phyloP scores from a whole-genome alignment of 1,284 basidiomycete genomes.

The Chondrostereum purpureum region DNA sequence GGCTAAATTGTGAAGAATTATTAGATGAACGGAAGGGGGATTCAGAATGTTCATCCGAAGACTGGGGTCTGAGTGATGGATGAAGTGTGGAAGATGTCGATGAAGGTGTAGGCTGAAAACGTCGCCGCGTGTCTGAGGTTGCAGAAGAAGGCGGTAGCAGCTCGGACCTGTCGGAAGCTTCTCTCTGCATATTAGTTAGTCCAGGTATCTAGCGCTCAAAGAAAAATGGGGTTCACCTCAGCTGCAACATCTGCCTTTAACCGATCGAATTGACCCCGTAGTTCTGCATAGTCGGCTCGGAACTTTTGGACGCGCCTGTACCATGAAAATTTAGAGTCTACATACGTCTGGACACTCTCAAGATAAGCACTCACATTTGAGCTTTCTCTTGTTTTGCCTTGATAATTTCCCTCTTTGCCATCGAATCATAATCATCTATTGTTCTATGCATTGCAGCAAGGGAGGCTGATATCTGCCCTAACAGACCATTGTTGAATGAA shows the following conservation, averaged over 20 bases:
- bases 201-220: not conserved
- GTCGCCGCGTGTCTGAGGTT: constrained; percentile 47
- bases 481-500: constrained; percentile 18
- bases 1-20: constrained; percentile 44
- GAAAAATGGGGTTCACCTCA: constrained; percentile 27
- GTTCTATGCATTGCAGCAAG: constrained; percentile 88
- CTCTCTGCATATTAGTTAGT: constrained; percentile 41
- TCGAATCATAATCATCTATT: constrained; percentile 92
- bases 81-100: constrained; percentile 36
- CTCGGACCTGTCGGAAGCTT: constrained; percentile 51
- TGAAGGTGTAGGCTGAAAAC: constrained; percentile 45
- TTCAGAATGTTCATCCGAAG: constrained; percentile 47
- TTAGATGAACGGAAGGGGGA: constrained; percentile 66
- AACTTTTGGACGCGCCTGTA: constrained; percentile 80
- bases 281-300: constrained; percentile 65
- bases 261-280: constrained; percentile 65
- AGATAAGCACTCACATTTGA: constrained; percentile 55
- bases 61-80: constrained; percentile 37
- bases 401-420: constrained; percentile 92
- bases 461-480: constrained; percentile 93
- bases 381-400: constrained; percentile 94
- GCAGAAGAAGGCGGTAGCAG: constrained; percentile 48
- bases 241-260: constrained; percentile 50
- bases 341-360: no score
- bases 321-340: constrained; percentile 2